Base-by-base conservation (phyloP, 805 yeast genomes). In the Ogataea allantospora region DNA sequence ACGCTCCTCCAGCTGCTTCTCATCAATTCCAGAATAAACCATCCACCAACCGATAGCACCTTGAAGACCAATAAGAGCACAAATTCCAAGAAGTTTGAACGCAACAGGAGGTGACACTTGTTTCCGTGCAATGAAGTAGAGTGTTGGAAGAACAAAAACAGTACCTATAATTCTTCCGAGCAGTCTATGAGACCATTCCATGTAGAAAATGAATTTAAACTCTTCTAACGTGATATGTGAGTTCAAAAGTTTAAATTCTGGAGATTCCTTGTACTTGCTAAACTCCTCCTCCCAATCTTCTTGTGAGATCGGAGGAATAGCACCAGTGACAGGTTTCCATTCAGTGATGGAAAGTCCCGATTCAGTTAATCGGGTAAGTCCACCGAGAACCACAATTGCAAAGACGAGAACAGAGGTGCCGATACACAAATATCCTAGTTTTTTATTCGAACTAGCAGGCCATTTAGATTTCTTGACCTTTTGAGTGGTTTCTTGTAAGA, bases 41-140 rank as follows among this genome's bases (percentile, higher is more conserved):
- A 93, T 93, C 99, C 99, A 93, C 99, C 99, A 93, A 21, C 99
- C 99, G 49, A 93, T 83, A 36, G 82, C 84, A 36, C 99, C 99
- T 68, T 93, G 99, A 32, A 93, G 66, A 8, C 96, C 99, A 41
- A 93, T 71, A 35, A 93, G 66, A 0, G 73, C 78, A 27, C 95
- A 75, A 30, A 93, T 74, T 2, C 86, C 86, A 14, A 85, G 62
- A 11, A 93, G 67, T 49, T 87, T 73, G 40, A 68, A 67, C 33
- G 86, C 80, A 3, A 85, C 82, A 42, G 78, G 79, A 3, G 76
- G 63, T 2, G 88, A 78, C 8, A 91, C 78, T 46, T 70, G 78
- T 27, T 78, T 77, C 3, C 81, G 66, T 12, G 71, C 70, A 54
- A 87, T 80, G 53, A 88, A 88, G 58, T 86, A 93, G 4, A 81